Base-by-base conservation (phyloP, 1,284 basidiomycete species). In the Cutaneotrichosporon cavernicola region DNA sequence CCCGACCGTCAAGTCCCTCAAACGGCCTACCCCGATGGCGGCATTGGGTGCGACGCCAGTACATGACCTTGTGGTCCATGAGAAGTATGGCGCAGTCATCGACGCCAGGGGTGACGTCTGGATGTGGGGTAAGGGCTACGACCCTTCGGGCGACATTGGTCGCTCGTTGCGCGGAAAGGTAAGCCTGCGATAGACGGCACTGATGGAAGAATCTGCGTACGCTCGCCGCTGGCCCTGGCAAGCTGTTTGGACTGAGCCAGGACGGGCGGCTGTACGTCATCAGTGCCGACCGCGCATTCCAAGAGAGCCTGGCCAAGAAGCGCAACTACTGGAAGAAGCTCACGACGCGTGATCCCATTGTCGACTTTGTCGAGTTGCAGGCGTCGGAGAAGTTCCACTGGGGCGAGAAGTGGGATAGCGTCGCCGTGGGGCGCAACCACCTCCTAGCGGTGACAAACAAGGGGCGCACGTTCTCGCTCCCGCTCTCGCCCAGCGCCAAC, bases 21-120 rank as follows among this genome's bases (percentile, higher is more conserved):
- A 74, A 63, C 69, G 69, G 18, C 76, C 77, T 5, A 69, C 73
- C 14, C 70, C 76, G 18, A 61, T 78, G 13, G 31, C 68, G 13
- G 71, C 75, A 31, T 62, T 81, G 36, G 73, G 76, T 13, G 56
- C 72, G n/a, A 78, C 80, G 83, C 73, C 91, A 1, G 81, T 94
- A 31, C 85, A 90, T 21, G 91, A 95, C 77, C 76, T 95, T 34
- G 87, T 85, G 7, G 79, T 95, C 21, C 88, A 90, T 51, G 85
- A 88, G 70, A 84, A 82, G 52, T 89, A 92, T 70, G 91, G 87
- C 1, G 91, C 89, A 4, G 91, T 89, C 66, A 86, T 93, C n/a
- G 91, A 95, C 76, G 88, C 87, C 3, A 84, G 85, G 50, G 95
- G 95, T 30, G 90, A 98, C 72, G 86, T 92, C 1, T 91, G 92